A percentile compares a stretch with the other conserved stretches of the same genome.
Conservation (phyloP, 75 land plant species). For the Sequoia sempervirens region DNA sequence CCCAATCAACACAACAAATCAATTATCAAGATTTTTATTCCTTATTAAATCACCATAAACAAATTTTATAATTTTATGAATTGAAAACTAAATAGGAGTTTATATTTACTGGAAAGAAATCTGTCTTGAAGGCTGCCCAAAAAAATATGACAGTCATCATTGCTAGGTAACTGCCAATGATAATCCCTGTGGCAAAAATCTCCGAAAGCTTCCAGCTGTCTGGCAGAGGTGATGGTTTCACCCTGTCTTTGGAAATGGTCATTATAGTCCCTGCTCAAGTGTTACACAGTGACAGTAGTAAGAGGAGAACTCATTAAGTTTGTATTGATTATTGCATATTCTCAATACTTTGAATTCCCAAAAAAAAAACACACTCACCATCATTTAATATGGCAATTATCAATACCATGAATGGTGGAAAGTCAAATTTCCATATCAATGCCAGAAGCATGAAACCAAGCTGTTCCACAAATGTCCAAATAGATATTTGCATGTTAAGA, state of each 20-base stretch:
- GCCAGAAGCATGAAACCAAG: slow-evolving; percentile 45
- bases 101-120: slow-evolving; percentile 36
- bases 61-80: neutral
- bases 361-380: slow-evolving; percentile 32
- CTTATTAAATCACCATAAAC: neutral
- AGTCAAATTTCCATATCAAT: slow-evolving; percentile 43
- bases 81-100: neutral
- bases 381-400: slow-evolving; percentile 61
- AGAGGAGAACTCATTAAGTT: neutral
- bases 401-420: slow-evolving; percentile 61
- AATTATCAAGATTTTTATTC: neutral
- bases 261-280: slow-evolving; percentile 50
- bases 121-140: slow-evolving; percentile 42
- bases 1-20: neutral
- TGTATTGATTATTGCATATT: neutral
- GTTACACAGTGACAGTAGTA: neutral
- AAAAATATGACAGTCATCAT: slow-evolving; percentile 49
- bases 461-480: slow-evolving; percentile 13
- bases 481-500: neutral
- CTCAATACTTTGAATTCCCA: neutral
- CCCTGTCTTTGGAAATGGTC: slow-evolving; percentile 65
- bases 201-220: slow-evolving; percentile 66
- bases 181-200: slow-evolving; percentile 56
- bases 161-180: slow-evolving; percentile 50
- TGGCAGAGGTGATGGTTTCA: slow-evolving; percentile 61